These are phyloP conservation scores for Echinochloa phyllopogon DNA, from an alignment of 176 grass and related monocot species.

Conservation along the genomic window DNA sequence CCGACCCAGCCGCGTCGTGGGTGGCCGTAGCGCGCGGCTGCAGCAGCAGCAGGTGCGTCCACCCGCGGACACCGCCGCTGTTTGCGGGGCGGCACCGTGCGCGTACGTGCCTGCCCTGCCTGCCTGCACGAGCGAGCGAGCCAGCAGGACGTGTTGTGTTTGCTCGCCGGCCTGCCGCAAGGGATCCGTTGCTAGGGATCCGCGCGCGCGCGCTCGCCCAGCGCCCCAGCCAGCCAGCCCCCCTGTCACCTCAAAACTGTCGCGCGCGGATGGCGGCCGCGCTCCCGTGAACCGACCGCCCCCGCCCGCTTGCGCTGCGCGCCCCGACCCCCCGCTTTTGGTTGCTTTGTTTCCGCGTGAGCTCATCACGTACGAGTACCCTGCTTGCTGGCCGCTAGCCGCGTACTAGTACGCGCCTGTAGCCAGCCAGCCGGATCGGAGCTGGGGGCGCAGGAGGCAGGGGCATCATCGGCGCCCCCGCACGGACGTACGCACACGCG, in stretches of 20 bases:
- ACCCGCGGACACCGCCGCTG: conserved; percentile 45
- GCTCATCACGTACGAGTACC: neutral
- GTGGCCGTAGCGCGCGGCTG: neutral
- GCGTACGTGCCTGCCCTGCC: too few relatives aligned
- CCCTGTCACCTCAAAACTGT: conserved; percentile 36
- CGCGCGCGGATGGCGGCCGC: conserved; percentile 26
- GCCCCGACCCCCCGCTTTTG: neutral
- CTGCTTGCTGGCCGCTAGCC: too few relatives aligned
- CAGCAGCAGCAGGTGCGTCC: neutral
- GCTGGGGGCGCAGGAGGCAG: neutral
- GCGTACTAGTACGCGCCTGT: too few relatives aligned
- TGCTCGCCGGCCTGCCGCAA: too few relatives aligned
- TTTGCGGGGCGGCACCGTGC: conserved; percentile 38
- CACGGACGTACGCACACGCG: neutral
- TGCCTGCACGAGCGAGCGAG: neutral
- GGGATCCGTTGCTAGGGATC: too few relatives aligned
- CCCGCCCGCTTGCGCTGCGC: neutral
- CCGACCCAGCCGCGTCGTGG: neutral
- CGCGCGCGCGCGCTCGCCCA: too few relatives aligned
- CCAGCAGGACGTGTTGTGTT: too few relatives aligned
- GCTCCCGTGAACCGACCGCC: conserved; percentile 48
- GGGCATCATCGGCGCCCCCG: too few relatives aligned
- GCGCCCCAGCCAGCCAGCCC: too few relatives aligned
- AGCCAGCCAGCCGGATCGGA: too few relatives aligned
- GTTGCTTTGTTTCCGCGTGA: conserved; percentile 19